Evolutionary conservation across 2,329 filamentous ascomycete genomes (phyloP), one percentile per base, ranked within the genome.

Genomic region (Calonectria pseudoreteaudii): DNA sequence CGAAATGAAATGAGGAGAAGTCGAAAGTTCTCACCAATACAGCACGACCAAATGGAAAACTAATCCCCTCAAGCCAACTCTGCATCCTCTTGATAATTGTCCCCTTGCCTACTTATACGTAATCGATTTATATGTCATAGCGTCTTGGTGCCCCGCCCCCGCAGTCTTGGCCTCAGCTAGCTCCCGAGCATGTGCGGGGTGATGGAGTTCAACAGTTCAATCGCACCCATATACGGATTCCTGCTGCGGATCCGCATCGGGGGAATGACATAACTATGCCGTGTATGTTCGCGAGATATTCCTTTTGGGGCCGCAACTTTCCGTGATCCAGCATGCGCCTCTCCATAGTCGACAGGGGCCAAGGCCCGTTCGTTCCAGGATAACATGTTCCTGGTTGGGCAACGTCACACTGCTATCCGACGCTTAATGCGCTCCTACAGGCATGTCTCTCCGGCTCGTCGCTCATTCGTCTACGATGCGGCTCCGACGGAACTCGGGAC

Each of bases 211-310:
- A 18, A 30, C n/a, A n/a, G n/a, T n/a, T n/a, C n/a, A n/a, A 18
- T 30, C 67, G 16, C 56, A 4, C 23, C 28, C 28, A 3, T 65
- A 23, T 9, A 7, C 11, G 23, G 3, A 20, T 18, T 31, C 52
- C 52, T 52, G 14, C 5, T 67, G 66, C 71, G 71, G 71, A 73
- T 73, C 71, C 71, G 71, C 71, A 56, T 52, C n/a, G 38, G 23
- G 18, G 26, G 2, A 4, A 31, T 50, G 66, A 58, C 66, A 56
- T 66, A 58, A 71, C 4, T 18, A 2, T n/a, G 23, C 60, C 38
- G 50, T 8, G 13, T 8, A 14, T 28, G 26, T 10, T 7, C 14
- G 5, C 14, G 28, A n/a, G 8, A 18, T 23, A 1, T 18, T 10
- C 50, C 50, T 50, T 60, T 53, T 66, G 23, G 36, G 20, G 26